Conservation (phyloP, 192 early-diverging fungal species). For the Coemansia sp. region DNA sequence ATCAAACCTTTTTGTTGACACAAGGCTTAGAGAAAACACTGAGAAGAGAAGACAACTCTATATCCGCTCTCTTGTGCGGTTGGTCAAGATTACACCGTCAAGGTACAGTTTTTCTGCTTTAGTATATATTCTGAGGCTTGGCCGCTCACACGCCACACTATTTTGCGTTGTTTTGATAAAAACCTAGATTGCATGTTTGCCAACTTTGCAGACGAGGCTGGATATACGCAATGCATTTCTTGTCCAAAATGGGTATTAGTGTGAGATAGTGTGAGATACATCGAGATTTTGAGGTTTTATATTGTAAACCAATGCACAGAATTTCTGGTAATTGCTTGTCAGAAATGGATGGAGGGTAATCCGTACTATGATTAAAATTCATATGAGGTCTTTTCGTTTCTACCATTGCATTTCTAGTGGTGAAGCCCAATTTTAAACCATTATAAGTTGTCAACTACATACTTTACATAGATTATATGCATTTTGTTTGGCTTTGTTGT, state of each 20-base stretch:
- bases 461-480: too few relatives aligned
- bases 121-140: neutral
- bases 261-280: neutral
- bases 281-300: neutral
- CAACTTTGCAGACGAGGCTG: neutral
- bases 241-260: neutral
- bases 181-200: neutral
- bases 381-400: neutral
- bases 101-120: neutral
- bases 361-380: neutral
- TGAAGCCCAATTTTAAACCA: too few relatives aligned
- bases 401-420: too few relatives aligned
- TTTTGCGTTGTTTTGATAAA: neutral
- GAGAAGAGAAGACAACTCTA: neutral
- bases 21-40: neutral
- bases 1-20: neutral
- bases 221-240: neutral
- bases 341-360: neutral
- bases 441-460: too few relatives aligned
- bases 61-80: neutral
- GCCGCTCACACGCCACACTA: conserved; percentile 1
- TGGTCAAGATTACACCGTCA: neutral
- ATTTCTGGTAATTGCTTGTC: neutral
- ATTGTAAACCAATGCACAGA: neutral
- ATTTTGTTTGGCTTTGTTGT: too few relatives aligned